Evolutionary conservation across 2,329 filamentous ascomycete species (phyloP), one percentile per base, ranked within the genome.

Genomic region (Cercospora zeae-maydis): DNA sequence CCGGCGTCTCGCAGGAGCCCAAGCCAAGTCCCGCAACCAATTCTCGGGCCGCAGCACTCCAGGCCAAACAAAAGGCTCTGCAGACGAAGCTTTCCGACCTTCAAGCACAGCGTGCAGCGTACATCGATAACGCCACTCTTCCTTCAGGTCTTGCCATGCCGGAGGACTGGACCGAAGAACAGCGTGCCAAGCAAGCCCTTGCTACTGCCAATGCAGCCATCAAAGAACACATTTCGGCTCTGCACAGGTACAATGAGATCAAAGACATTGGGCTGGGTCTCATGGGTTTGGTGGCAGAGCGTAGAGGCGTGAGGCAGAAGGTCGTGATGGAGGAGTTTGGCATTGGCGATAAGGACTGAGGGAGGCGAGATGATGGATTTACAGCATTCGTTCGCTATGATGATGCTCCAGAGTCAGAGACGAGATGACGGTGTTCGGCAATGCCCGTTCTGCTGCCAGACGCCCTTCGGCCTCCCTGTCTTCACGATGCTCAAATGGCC

Each of bases 241-340:
- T 91, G 33, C 87, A 89, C 67, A 78, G 84, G 62, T 91, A 90
- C 76, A 91, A 91, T 69, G 87, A 89, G 73, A 85, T 90, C 69
- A 86, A 87, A 66, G 88, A 91, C 73, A 78, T 88, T 7, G 88
- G 84, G 0, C 83, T 86, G 70, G 87, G 86, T 0, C 71, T 91
- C 31, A 82, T 90, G 76, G 86, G 86, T 0, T 75, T 90, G 69
- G 84, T 90, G 72, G 88, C 88, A 3, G 88, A 91, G 63, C 80
- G 82, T 64, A 77, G 86, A 45, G 86, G 86, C 8, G 79, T 84
- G 49, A 78, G 84, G 61, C 79, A 85, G 58, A 72, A 76, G 57
- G 76, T 79, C 33, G 75, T 83, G 11, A 80, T 81, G 71, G 78
- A 79, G 61, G 80, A 82, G 63, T 81, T 80, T 70, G 80, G 76